Base-by-base conservation (phyloP, 2,329 filamentous ascomycete species). In the Leptographium radiaticola region DNA sequence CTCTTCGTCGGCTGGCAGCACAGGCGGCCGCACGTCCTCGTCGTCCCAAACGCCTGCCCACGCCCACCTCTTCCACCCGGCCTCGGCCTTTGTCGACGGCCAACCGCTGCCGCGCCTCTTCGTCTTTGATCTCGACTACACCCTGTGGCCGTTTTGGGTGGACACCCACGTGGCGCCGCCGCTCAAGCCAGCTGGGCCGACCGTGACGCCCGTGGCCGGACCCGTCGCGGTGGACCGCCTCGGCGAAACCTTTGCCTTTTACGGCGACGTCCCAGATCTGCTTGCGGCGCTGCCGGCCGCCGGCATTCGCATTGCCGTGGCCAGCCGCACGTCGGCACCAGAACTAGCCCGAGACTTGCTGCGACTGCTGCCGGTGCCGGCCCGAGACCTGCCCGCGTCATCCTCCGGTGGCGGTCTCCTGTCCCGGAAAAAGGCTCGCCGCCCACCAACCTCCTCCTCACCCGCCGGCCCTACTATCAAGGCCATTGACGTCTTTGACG, bases 111-210 rank as follows among this genome's bases (percentile, higher is more conserved):
- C 90, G 0, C 82, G 84, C 57, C 77, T 95, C 60, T 78, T 97
- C 62, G 87, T 93, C 59, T 96, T 97, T 71, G 93, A 97, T 67
- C 81, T 97, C 58, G 91, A 97, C 75, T 97, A 96, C 75, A 97
- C 93, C 73, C 76, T 97, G n/a, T 97, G 91, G 93, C 89, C 90
- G 6, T 96, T 96, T 71, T 97, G 91, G 91, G 84, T 95, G 1
- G 93, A 97, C 72, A 95, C 89, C 4, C 90, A 96, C 69, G 86
- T 93, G 62, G 80, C 81, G 30, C 78, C 82, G 8, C 90, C 89
- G 0, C 70, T 95, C 18, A 76, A 77, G 59, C 62, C 74, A 8
- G 70, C 73, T 53, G 54, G 36, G 30, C 36, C 33, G 44, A 48
- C 13, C 42, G 43, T 16, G n/a, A 39, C 11, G 18, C 36, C 39